phyloP scores from a whole-genome alignment of 768 basidiomycete species.

The Gloeophyllum trabeum region DNA sequence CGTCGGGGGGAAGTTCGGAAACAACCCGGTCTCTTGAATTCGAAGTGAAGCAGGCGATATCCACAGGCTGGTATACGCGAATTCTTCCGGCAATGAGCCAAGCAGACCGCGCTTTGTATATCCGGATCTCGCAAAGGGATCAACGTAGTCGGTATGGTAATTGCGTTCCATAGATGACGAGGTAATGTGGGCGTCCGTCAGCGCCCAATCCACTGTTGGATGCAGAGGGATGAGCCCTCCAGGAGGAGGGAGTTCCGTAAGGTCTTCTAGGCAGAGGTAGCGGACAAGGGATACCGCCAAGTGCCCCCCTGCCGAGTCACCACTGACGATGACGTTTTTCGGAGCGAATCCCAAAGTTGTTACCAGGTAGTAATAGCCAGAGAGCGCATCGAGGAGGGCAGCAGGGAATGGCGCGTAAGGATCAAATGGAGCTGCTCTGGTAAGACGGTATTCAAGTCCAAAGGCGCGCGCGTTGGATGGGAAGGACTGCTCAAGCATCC shows the following conservation, averaged over 20 bases:
- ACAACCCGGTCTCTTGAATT: constrained; percentile 3
- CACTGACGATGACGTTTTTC: constrained; percentile 22
- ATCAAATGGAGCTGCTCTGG: constrained; percentile 8
- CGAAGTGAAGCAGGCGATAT: constrained; percentile 11
- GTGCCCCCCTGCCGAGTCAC: constrained; percentile 29
- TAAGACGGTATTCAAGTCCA: constrained; percentile 21
- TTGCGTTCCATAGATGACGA: constrained; percentile 1
- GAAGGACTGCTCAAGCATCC: constrained; percentile 1
- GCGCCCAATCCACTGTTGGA: neutral
- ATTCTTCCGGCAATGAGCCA: constrained; percentile 4
- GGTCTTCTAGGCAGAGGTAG: constrained; percentile 3
- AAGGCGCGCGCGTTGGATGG: constrained; percentile 1
- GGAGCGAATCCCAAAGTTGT: constrained; percentile 16
- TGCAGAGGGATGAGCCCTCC: neutral
- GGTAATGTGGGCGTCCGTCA: neutral
- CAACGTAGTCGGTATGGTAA: constrained; percentile 6
- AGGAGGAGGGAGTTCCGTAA: neutral
- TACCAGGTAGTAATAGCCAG: constrained; percentile 24
- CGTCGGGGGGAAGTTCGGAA: constrained; percentile 17
- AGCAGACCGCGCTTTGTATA: constrained; percentile 7
- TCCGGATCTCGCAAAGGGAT: neutral
- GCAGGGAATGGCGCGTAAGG: constrained; percentile 20
- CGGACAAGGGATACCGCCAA: constrained; percentile 15
- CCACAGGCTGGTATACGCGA: constrained; percentile 5
- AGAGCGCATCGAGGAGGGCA: constrained; percentile 23